Base-by-base conservation (phyloP, 129 eudicot species). In the Ambrosia artemisiifolia region DNA sequence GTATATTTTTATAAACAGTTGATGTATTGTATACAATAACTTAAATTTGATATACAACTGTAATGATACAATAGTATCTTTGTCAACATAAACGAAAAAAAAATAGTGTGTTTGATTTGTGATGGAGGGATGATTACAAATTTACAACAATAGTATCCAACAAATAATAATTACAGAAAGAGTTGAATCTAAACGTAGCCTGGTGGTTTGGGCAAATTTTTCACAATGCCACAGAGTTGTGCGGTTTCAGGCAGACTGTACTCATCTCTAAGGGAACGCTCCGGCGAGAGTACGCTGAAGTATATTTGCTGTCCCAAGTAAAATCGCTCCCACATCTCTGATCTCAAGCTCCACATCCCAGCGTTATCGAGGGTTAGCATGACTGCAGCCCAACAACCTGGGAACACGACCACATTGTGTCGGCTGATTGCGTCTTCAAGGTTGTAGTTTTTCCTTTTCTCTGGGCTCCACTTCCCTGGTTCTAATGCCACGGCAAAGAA, bases 401-500 rank as follows among this genome's bases (percentile, higher is more conserved):
- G 98, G 78, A 85, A 92, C 64, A 92, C 98, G 3, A 85, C 96
- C 64, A 89, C 83, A 12, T 80, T 89, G 90, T 92, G 84, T 54
- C 98, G 84, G 82, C 98, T 92, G 14, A 92, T 72, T 1, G 91
- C 96, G 34, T 92, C 97, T 36, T 88, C 59, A 3, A 91, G 77
- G 79, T 91, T 91, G 81, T 91, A 91, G 75, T 82, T 82, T 83
- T 79, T 85, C 75, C 98, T 83, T 83, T 88, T 89, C 70, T 88
- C 95, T 0, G 98, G 96, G 64, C 65, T 73, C 98, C 98, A 92
- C 79, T 2, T 73, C 70, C 98, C 98, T 0, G 84, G 76, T 69
- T 89, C 98, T 30, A 87, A 76, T 11, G 91, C 98, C 34, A 89
- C 96, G 0, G 95, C 91, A n/a, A 92, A 92, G 88, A 91, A 88